Evolutionary conservation across 495 filamentous ascomycete species (phyloP).

Genomic region (Darksidea phi): DNA sequence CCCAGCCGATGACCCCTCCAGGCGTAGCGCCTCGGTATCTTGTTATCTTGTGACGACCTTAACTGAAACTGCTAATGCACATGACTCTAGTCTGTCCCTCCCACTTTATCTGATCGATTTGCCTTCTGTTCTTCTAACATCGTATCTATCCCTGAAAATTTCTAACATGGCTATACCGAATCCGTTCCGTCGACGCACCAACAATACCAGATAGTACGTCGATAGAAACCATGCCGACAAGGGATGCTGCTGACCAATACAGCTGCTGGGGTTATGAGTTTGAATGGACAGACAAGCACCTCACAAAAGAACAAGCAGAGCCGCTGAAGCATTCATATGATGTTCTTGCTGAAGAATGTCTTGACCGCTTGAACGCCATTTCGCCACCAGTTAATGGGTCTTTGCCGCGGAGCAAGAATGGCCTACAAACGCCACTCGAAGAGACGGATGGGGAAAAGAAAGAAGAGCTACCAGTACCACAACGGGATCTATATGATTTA

Average conservation of each 20-base stretch:
- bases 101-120: too few relatives aligned
- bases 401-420: slow-evolving; percentile 39
- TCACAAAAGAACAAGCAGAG: slow-evolving; percentile 59
- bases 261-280: slow-evolving; percentile 68
- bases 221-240: background rate
- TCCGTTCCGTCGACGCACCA: slow-evolving; percentile 38
- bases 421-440: slow-evolving; percentile 1
- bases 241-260: slow-evolving; percentile 2
- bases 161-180: slow-evolving; percentile 45
- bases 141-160: background rate
- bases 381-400: slow-evolving; percentile 43
- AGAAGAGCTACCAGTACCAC: slow-evolving; percentile 33
- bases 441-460: slow-evolving; percentile 19
- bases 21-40: too few relatives aligned
- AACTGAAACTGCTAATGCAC: too few relatives aligned
- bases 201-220: slow-evolving; percentile 41
- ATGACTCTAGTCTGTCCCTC: too few relatives aligned
- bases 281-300: slow-evolving; percentile 66
- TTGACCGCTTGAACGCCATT: slow-evolving; percentile 60
- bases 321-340: slow-evolving; percentile 66
- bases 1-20: too few relatives aligned
- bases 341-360: slow-evolving; percentile 62
- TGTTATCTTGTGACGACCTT: too few relatives aligned
- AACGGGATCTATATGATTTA: slow-evolving; percentile 60
- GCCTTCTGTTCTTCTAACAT: background rate